These are phyloP conservation scores for Kodamaea nitidulidarum DNA, from an alignment of 805 yeast species.

Conservation along the genomic window DNA sequence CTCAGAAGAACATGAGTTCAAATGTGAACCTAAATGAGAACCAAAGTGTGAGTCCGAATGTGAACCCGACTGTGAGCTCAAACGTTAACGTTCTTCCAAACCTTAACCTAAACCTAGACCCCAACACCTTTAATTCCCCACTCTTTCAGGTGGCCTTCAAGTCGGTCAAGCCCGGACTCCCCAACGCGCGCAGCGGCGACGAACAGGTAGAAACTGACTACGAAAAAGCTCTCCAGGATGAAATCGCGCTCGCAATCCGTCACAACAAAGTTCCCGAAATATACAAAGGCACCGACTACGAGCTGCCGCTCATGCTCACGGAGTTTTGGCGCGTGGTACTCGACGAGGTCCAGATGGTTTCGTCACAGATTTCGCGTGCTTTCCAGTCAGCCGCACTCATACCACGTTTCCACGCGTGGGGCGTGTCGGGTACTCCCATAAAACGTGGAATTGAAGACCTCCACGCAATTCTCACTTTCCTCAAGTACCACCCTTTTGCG, in stretches of 20 bases:
- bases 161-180: conserved; percentile 23
- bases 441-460: conserved; percentile 63
- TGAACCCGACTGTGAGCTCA: too few species aligned
- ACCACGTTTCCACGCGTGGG: conserved; percentile 92
- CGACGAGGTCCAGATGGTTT: conserved; percentile 95
- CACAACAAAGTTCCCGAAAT: conserved; percentile 25
- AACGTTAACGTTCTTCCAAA: too few species aligned
- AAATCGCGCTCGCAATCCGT: conserved; percentile 24
- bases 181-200: conserved; percentile 21
- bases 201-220: conserved; percentile 25
- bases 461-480: conserved; percentile 63
- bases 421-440: conserved; percentile 93
- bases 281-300: conserved; percentile 43
- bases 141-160: conserved; percentile 25
- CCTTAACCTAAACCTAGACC: too few species aligned
- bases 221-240: conserved; percentile 32
- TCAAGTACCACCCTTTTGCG: conserved; percentile 64
- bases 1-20: too few species aligned
- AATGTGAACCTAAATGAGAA: too few species aligned
- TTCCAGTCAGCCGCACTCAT: conserved; percentile 76
- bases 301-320: conserved; percentile 75
- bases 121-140: background rate
- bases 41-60: too few species aligned
- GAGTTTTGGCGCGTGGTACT: conserved; percentile 88
- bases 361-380: conserved; percentile 66